Conservation (phyloP, 2,329 filamentous ascomycete species). For the Neonectria ditissima region DNA sequence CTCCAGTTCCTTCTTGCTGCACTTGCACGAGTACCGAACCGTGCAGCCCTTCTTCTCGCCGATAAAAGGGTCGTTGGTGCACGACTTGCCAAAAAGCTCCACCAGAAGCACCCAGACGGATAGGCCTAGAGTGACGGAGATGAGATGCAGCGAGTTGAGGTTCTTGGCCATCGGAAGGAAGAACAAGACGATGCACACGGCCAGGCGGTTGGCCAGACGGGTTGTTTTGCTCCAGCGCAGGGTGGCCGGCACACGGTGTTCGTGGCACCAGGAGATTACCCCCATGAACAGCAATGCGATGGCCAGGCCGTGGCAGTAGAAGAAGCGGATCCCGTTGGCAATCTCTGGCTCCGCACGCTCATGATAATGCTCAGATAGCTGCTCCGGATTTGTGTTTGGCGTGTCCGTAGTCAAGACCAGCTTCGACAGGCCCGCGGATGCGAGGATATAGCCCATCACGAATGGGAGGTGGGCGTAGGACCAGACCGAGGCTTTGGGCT, state of each 20-base stretch:
- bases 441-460: conserved; percentile 71
- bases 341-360: conserved; percentile 63
- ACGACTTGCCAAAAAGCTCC: conserved; percentile 63
- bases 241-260: conserved; percentile 64
- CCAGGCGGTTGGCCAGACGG: conserved; percentile 64
- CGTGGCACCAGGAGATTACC: conserved; percentile 65
- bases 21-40: conserved; percentile 56
- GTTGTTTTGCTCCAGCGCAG: conserved; percentile 62
- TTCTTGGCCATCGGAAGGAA: conserved; percentile 63
- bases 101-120: conserved; percentile 59
- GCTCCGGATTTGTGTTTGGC: conserved; percentile 58
- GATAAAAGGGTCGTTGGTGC: conserved; percentile 58
- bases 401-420: conserved; percentile 70
- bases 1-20: conserved; percentile 54
- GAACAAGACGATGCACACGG: conserved; percentile 64
- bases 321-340: conserved; percentile 67
- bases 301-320: conserved; percentile 72
- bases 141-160: conserved; percentile 59
- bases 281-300: conserved; percentile 66
- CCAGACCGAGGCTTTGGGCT: conserved; percentile 62
- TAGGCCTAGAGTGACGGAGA: conserved; percentile 59
- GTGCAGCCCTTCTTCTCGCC: conserved; percentile 50
- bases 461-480: conserved; percentile 69
- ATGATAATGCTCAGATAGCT: conserved; percentile 64
- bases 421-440: conserved; percentile 67